A percentile compares a stretch with the other conserved stretches of the same genome.
Evolutionary conservation across 345 rosid species (phyloP).

Genomic region (Durio zibethinus): DNA sequence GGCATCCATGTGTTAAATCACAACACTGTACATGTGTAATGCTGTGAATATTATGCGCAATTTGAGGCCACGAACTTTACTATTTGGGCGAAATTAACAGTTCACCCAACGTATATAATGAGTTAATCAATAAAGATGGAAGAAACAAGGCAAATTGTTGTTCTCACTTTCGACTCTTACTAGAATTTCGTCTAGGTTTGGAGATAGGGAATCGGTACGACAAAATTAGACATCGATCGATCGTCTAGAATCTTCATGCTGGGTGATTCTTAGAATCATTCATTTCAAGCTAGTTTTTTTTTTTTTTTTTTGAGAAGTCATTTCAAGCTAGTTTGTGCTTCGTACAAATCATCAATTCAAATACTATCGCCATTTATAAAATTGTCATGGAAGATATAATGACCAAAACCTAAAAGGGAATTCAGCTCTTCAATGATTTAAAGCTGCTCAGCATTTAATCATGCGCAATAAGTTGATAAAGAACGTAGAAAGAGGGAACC

Average conservation of each 20-base stretch:
- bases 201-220: background rate
- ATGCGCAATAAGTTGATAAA: background rate
- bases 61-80: background rate
- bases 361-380: no score
- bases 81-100: background rate
- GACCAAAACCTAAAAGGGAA: background rate
- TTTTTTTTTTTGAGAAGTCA: no score
- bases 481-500: background rate
- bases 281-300: background rate
- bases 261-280: background rate
- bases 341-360: background rate
- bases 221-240: no score
- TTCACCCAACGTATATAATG: background rate
- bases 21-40: background rate
- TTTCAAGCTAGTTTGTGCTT: background rate
- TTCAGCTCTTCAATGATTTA: background rate
- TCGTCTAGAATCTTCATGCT: background rate
- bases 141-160: no score
- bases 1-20: constrained; percentile 19
- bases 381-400: background rate
- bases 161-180: background rate
- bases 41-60: background rate
- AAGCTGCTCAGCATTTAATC: background rate
- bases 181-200: background rate
- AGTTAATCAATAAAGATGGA: background rate